Base-by-base conservation (phyloP, 2,329 filamentous ascomycete genomes). In the Aspergillus sp. region DNA sequence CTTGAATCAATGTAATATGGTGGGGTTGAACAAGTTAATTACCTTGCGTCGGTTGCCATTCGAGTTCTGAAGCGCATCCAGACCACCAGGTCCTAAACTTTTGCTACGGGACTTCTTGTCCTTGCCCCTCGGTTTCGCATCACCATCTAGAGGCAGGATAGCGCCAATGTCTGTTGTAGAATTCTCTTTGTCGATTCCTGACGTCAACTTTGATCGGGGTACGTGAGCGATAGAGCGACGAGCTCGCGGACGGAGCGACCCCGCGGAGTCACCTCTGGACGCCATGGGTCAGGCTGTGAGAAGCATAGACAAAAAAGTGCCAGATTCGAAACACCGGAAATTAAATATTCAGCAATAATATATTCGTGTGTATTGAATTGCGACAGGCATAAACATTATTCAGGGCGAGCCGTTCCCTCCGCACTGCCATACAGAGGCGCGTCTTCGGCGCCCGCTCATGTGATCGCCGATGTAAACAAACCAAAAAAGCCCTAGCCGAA, bases 81-180 rank as follows among this genome's bases (percentile, higher is more conserved):
- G 70, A 27, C 90, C 90, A 40, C 91, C 93, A 11, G 93, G 91
- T 2, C 93, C 93, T 54, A 98, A 84, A 69, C 91, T 97, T 74
- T 96, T 97, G 70, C 91, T 96, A 53, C 93, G 83, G 46, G 85
- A 87, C 70, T 90, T 91, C 70, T 76, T 77, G 33, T 69, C 68
- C 40, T 62, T 62, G 29, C 53, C 61, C 7, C 56, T 77, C 78
- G 50, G 27, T 40, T 56, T 60, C n/a, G 51, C 42, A 13, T 49
- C 58, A 10, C 41, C 50, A 19, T 49, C 56, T 9, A 55, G 53
- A 7, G 54, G 41, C 38, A 59, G 61, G 5, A 63, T 49, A 51
- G 77, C 75, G 48, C 74, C 77, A 44, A 86, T 65, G 53, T 88
- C 83, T 35, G 83, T 70, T 3, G 84, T 87, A 60, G 79, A 77